Evolutionary conservation across 192 early-diverging fungal species (phyloP).

Genomic region (Gorgonomyces haynaldii): DNA sequence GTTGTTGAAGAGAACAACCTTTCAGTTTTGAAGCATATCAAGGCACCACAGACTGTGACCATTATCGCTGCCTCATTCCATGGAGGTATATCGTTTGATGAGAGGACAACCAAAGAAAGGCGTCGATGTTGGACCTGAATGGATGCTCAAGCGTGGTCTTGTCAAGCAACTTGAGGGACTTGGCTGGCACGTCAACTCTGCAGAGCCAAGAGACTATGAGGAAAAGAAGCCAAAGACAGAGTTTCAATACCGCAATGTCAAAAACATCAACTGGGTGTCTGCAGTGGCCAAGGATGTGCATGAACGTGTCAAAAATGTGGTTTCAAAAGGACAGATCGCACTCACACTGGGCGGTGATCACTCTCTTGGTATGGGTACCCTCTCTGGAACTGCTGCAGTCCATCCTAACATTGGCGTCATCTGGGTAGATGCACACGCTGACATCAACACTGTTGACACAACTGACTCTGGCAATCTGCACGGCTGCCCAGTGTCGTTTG

Average conservation of each 20-base stretch:
- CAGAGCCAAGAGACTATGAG: conserved; percentile 59
- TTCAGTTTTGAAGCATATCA: conserved; percentile 1
- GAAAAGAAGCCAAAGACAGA: conserved; percentile 51
- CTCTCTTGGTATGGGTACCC: conserved; percentile 83
- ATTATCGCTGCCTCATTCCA: conserved; percentile 6
- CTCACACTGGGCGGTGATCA: conserved; percentile 94
- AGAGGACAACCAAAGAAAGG: conserved; percentile 63
- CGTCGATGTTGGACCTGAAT: conserved; percentile 77
- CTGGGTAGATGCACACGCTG: conserved; percentile 93
- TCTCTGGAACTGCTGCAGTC: conserved; percentile 62
- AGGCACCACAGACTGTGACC: conserved; percentile 1
- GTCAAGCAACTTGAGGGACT: conserved; percentile 70
- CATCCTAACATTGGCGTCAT: conserved; percentile 76
- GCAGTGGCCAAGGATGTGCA: conserved; percentile 58
- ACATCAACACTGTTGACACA: conserved; percentile 85
- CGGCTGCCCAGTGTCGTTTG: conserved; percentile 86
- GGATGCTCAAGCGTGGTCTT: conserved; percentile 73
- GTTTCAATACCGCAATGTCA: conserved; percentile 61
- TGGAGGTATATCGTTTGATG: neutral
- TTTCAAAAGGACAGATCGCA: conserved; percentile 61
- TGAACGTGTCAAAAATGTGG: conserved; percentile 48
- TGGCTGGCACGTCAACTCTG: conserved; percentile 68
- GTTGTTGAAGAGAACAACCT: too few relatives aligned
- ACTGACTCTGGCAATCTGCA: conserved; percentile 89
- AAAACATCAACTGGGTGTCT: conserved; percentile 76